Evolutionary conservation across 768 basidiomycete species (phyloP).

Genomic region (Termitomyces sp.): DNA sequence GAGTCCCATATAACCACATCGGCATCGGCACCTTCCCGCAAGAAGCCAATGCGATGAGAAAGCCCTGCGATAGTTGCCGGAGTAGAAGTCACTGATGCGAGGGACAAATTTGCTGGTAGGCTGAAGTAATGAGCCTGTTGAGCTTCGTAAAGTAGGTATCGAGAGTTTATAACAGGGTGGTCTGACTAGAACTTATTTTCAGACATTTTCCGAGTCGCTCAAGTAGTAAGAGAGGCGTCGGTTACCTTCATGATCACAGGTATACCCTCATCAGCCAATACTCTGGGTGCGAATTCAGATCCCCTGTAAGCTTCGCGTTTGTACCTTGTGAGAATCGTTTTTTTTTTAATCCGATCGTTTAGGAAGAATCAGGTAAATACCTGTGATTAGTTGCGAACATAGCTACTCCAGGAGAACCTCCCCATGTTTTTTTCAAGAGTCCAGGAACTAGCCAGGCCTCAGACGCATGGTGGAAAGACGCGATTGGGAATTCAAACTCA

Average conservation of each 20-base stretch:
- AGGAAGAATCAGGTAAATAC: constrained; percentile 20
- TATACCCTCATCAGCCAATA: constrained; percentile 69
- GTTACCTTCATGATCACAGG: constrained; percentile 74
- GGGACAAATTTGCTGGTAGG: constrained; percentile 49
- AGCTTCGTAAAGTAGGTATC: constrained; percentile 69
- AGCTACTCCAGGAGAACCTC: constrained; percentile 65
- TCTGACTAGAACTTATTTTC: constrained; percentile 38
- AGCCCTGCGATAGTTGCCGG: constrained; percentile 67
- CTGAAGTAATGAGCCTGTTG: constrained; percentile 68
- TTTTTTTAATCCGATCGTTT: background rate
- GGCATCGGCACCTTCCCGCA: constrained; percentile 53
- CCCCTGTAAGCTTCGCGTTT: constrained; percentile 62
- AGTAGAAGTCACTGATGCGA: constrained; percentile 61
- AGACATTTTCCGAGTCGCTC: background rate
- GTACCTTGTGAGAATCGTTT: constrained; percentile 26
- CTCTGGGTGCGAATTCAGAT: constrained; percentile 70
- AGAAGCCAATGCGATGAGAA: constrained; percentile 65
- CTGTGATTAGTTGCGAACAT: constrained; percentile 77
- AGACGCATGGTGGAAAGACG: constrained; percentile 83
- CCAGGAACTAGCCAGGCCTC: constrained; percentile 89
- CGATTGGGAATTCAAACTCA: constrained; percentile 83
- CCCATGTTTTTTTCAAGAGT: constrained; percentile 69
- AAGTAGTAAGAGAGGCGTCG: background rate
- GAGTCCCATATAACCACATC: constrained; percentile 77
- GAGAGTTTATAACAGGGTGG: constrained; percentile 55